These are phyloP conservation scores for Backusella australiensis DNA, from an alignment of 192 early-diverging fungal genomes.

Conservation along the genomic window DNA sequence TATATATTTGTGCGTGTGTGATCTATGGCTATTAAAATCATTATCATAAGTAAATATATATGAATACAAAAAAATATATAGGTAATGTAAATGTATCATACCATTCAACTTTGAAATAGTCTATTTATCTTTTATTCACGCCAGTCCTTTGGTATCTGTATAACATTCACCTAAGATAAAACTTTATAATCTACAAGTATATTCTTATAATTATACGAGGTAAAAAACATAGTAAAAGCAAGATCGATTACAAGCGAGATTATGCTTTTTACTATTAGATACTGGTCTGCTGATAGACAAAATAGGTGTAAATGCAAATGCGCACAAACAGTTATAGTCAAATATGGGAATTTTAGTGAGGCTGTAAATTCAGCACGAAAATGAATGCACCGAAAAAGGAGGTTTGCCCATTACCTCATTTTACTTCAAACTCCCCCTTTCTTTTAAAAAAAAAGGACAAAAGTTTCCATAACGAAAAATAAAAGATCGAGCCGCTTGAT, in stretches of 20 bases:
- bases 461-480: background rate
- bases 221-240: background rate
- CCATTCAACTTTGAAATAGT: background rate
- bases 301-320: conserved; percentile 6
- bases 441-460: background rate
- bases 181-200: background rate
- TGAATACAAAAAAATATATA: background rate
- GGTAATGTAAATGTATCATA: background rate
- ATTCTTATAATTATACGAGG: background rate
- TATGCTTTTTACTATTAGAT: background rate
- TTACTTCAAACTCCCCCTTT: background rate
- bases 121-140: background rate
- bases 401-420: background rate
- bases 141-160: background rate
- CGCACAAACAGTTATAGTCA: background rate
- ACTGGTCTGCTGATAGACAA: background rate
- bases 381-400: background rate
- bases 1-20: background rate
- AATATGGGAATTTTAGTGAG: background rate
- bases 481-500: background rate
- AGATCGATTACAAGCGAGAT: background rate
- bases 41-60: background rate
- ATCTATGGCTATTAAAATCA: background rate
- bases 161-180: background rate
- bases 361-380: background rate